Evolutionary conservation across 148 eudicot species (phyloP).

Genomic region (Vaccinium darrowii): DNA sequence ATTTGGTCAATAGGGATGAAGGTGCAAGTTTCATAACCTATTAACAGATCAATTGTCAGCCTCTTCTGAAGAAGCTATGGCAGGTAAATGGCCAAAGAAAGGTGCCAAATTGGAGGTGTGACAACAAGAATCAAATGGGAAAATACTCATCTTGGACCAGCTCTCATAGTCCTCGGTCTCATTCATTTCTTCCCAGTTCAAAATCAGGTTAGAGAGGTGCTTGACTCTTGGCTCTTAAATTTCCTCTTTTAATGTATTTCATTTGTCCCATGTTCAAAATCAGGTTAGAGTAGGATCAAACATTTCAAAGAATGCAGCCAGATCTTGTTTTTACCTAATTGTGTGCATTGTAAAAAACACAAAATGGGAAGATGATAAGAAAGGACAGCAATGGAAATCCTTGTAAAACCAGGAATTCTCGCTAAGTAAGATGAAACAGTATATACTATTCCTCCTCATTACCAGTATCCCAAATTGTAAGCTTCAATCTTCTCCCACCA

Average conservation of each 20-base stretch:
- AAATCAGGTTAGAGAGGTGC: not conserved
- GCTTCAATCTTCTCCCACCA: slow-evolving; percentile 75
- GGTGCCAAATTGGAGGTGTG: not conserved
- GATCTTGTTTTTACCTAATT: not conserved
- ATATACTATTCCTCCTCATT: slow-evolving; percentile 7
- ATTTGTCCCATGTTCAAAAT: not conserved
- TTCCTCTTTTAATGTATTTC: not conserved
- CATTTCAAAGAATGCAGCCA: not conserved
- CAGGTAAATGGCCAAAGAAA: too few species aligned
- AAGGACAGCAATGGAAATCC: not conserved
- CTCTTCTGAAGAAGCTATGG: not conserved
- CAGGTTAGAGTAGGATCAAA: not conserved
- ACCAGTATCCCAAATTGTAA: slow-evolving; percentile 95
- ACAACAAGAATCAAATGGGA: not conserved
- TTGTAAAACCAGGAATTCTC: not conserved
- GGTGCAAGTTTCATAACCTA: not conserved
- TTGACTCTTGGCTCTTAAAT: not conserved
- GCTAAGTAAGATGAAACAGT: not conserved
- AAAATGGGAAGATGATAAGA: not conserved
- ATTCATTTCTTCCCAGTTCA: not conserved
- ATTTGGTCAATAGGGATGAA: not conserved
- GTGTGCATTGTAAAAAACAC: not conserved
- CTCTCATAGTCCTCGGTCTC: not conserved
- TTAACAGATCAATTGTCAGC: slow-evolving; percentile 9
- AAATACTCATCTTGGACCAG: not conserved